These are phyloP conservation scores for Panicum virgatum DNA, from an alignment of 202 grass and related monocot genomes.

Conservation along the genomic window DNA sequence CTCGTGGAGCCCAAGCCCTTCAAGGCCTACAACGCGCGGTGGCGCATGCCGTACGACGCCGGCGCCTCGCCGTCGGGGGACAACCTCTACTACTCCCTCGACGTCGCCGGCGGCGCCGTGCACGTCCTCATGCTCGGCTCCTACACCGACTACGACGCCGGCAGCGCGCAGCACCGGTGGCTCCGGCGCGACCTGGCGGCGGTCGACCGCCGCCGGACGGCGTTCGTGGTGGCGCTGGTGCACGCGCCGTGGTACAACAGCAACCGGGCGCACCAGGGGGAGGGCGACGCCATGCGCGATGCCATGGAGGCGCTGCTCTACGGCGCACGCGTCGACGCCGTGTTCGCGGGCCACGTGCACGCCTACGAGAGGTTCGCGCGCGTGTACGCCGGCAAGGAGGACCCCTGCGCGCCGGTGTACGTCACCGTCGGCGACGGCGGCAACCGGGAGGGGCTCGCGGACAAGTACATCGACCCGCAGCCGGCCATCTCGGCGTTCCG, in stretches of 20 bases:
- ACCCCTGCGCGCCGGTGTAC: conserved; percentile 50
- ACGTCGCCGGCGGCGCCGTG: conserved; percentile 42
- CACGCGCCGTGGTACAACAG: conserved; percentile 79
- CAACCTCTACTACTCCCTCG: conserved; percentile 73
- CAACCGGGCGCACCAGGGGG: conserved; percentile 52
- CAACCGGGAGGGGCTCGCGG: conserved; percentile 57
- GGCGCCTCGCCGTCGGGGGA: conserved; percentile 20
- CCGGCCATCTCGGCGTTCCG: conserved; percentile 54
- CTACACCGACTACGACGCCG: conserved; percentile 43
- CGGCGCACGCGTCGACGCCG: conserved; percentile 46
- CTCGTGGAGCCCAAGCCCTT: not conserved
- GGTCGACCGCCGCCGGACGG: conserved; percentile 6
- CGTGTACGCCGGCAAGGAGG: conserved; percentile 28
- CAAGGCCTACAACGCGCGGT: conserved; percentile 33
- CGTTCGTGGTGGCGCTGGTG: conserved; percentile 62
- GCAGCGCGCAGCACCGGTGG: conserved; percentile 46
- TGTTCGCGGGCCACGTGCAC: conserved; percentile 71
- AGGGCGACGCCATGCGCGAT: conserved; percentile 54
- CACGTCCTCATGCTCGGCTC: conserved; percentile 67
- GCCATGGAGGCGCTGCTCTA: conserved; percentile 44
- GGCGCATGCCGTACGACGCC: conserved; percentile 30
- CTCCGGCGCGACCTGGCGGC: conserved; percentile 43
- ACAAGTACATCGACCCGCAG: conserved; percentile 27
- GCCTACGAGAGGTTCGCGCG: conserved; percentile 64
- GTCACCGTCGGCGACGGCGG: conserved; percentile 63